phyloP scores from a whole-genome alignment of 345 rosid species.

The Syzygium aromaticum region DNA sequence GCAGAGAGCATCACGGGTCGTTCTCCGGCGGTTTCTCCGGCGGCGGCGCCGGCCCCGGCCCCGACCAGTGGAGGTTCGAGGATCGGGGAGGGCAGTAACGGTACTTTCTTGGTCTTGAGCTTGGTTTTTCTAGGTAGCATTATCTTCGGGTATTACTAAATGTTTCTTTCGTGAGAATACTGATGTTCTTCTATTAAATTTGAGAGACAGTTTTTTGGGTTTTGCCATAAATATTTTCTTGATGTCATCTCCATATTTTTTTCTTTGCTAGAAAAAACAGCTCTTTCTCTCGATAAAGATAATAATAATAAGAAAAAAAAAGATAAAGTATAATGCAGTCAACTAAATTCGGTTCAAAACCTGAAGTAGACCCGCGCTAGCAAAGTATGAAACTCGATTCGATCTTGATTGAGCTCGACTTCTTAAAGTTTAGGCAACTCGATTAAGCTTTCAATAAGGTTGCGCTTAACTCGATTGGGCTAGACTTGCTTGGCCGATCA shows the following conservation, averaged over 20 bases:
- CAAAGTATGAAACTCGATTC: neutral
- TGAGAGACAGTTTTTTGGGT: neutral
- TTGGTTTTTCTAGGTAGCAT: neutral
- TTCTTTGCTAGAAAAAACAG: neutral
- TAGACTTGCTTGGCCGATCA: neutral
- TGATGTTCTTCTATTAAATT: neutral
- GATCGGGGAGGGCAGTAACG: neutral
- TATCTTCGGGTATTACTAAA: neutral
- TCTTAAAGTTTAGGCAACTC: neutral
- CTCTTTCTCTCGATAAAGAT: no score
- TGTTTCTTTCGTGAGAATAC: neutral
- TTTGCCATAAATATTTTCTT: neutral
- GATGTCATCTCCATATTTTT: neutral
- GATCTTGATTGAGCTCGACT: neutral
- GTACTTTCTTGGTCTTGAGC: neutral
- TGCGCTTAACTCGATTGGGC: neutral
- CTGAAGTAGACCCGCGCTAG: neutral
- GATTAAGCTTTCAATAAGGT: neutral
- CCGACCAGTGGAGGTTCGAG: neutral
- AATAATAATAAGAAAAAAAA: no score
- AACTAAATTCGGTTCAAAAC: neutral
- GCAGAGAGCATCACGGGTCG: neutral
- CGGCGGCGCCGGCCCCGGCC: neutral
- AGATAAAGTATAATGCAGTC: no score
- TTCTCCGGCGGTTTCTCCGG: neutral